Evolutionary conservation across 1,139 yeast species (phyloP).

Genomic region (Hemisphaericaspora lyxosophila): DNA sequence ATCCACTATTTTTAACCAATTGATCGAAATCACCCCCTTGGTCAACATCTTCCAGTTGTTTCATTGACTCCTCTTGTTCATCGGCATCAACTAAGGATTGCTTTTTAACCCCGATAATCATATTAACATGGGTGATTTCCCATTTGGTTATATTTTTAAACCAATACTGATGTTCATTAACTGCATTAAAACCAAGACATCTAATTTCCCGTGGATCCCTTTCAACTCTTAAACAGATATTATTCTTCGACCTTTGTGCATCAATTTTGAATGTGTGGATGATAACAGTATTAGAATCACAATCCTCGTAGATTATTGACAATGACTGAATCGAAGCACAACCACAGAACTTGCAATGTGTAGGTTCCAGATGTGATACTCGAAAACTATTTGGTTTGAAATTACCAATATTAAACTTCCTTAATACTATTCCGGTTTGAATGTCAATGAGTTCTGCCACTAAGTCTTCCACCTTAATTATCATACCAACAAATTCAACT

Average conservation of each 20-base stretch:
- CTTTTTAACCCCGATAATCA: slow-evolving; percentile 68
- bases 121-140: slow-evolving; percentile 76
- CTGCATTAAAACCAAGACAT: slow-evolving; percentile 80
- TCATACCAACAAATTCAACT: slow-evolving; percentile 70
- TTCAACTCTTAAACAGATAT: slow-evolving; percentile 83
- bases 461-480: slow-evolving; percentile 54
- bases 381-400: slow-evolving; percentile 60
- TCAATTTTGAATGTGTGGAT: slow-evolving; percentile 74
- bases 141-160: slow-evolving; percentile 66
- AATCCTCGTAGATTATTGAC: slow-evolving; percentile 69
- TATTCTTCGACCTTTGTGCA: slow-evolving; percentile 67
- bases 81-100: slow-evolving; percentile 17
- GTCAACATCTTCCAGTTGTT: slow-evolving; percentile 6
- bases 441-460: slow-evolving; percentile 71
- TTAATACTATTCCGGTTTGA: slow-evolving; percentile 67
- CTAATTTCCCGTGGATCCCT: slow-evolving; percentile 90
- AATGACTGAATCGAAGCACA: slow-evolving; percentile 76
- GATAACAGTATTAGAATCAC: slow-evolving; percentile 55
- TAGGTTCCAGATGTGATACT: slow-evolving; percentile 80
- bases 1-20: slow-evolving; percentile 22
- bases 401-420: slow-evolving; percentile 58
- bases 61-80: slow-evolving; percentile 16
- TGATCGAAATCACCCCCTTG: slow-evolving; percentile 11
- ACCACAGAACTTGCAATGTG: slow-evolving; percentile 89
- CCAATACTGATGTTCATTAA: slow-evolving; percentile 70